Base-by-base conservation (phyloP, 768 basidiomycete species). In the Pleurotus tuoliensis region DNA sequence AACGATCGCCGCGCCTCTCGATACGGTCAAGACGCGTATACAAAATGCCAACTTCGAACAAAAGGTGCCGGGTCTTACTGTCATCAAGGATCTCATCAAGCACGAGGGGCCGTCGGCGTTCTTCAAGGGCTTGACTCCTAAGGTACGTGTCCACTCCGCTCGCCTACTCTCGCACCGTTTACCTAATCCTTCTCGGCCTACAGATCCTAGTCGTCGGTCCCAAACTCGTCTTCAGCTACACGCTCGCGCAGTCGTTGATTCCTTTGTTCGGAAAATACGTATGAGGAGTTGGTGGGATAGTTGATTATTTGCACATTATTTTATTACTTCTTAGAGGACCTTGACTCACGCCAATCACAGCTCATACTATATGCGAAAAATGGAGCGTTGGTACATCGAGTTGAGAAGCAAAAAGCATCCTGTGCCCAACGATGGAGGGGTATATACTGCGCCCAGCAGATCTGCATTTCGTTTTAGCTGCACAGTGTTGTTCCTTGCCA, bases 221-320 rank as follows among this genome's bases (percentile, higher is more conserved):
- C 40, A 98, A 98, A 76, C 85, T 98, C 37, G 93, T 98, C 64
- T 98, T 98, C 82, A 94, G 92, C 64, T 98, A 96, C 77, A 98
- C 96, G 48, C 82, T 98, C 3, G 96, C 96, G 9, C 96, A 98
- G 73, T 90, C 89, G 15, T 78, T 98, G 71, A 98, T 98, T 76
- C 95, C 95, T 46, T 75, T 88, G 64, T 97, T 95, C 73, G 82
- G 87, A 43, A 84, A 92, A 70, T 95, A 91, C 70, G 90, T 92
- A 59, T 92, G 69, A 67, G 24, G 25, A 45, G 25, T 49, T 4
- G 11, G 27, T 24, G 46, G 46, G n/a, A n/a, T n/a, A 25, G 12
- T 22, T 5, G 15, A 38, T 52, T 52, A 52, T 52, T 40, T 52
- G 51, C 51, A 40, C 15, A 15, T 16, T 53, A 53, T 40, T 37